Evolutionary conservation across 2,329 filamentous ascomycete genomes (phyloP), one percentile per base, ranked within the genome.

Genomic region (Zymoseptoria crescenta): DNA sequence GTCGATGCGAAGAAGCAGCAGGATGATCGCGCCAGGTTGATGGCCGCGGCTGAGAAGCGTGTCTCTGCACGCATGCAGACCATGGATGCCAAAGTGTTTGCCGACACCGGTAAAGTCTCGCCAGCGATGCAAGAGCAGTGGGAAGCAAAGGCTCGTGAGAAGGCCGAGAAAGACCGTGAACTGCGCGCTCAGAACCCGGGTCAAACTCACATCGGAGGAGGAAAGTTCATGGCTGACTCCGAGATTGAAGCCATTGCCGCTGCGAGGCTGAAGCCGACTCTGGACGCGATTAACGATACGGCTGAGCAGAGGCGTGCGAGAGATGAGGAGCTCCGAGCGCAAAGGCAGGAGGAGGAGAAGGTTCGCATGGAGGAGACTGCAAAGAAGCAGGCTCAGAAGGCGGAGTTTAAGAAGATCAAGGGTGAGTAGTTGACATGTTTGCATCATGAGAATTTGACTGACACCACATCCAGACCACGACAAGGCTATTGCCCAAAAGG

Each of bases 231-330:
- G 78, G 84, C 91, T 45, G 85, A 87, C 66, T 80, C 84, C 4
- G 88, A 91, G 53, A 84, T 96, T 16, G 85, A 96, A 63, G 84
- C 84, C 5, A 88, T 96, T 65, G 92, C 92, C 2, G 82, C 84
- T 10, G 84, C 82, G 52, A 85, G 87, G 65, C 82, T 96, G 16
- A 89, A 93, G 71, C 92, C 92, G 4, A 85, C 94, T 0, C 73
- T 96, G 5, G 87, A 96, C 65, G 89, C 95, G 64, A 94, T 96
- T 62, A 86, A 87, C 56, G 86, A 89, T 55, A 89, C 86, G 69
- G 89, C 89, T 0, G 87, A 91, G 69, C 80, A 80, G 62, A 86
- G 91, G 70, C 80, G 83, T 48, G 88, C 87, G 54, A 81, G 86
- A 60, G 81, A 88, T 61, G 79, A 85, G 52, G 83, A 86, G 64